phyloP scores from a whole-genome alignment of 306 rosid genomes.

The Abrus precatorius region DNA sequence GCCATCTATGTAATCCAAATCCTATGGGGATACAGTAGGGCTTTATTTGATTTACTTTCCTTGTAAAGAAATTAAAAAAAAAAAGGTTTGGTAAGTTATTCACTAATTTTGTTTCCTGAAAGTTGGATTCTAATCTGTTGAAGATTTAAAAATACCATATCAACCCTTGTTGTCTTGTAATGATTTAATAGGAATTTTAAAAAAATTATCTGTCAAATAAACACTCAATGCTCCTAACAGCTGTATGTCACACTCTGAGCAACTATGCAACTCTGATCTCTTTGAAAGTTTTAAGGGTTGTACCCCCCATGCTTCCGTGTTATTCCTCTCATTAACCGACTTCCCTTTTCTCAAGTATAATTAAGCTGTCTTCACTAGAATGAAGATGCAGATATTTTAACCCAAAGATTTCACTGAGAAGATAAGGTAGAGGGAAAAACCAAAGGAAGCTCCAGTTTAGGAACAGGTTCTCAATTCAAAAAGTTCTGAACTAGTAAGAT shows the following conservation, averaged over 20 bases:
- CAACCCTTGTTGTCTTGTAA: neutral
- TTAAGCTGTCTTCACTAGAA: neutral
- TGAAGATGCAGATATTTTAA: slow-evolving; percentile 15
- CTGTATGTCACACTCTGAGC: slow-evolving; percentile 3
- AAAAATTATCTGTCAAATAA: neutral
- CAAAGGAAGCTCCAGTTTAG: neutral
- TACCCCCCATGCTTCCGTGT: neutral
- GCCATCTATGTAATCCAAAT: neutral
- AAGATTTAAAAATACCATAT: neutral
- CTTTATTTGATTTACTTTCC: neutral
- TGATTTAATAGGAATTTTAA: neutral
- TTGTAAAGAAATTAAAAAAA: neutral
- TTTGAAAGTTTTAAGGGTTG: neutral
- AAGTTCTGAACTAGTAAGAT: neutral
- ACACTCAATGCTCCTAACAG: neutral
- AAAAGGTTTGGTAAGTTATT: neutral
- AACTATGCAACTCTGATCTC: neutral
- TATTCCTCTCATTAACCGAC: neutral
- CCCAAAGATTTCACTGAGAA: slow-evolving; percentile 9
- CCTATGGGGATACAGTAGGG: neutral
- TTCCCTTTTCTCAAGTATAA: neutral
- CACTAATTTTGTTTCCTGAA: neutral
- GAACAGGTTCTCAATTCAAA: slow-evolving; percentile 9
- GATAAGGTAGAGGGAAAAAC: neutral
- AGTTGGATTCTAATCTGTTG: neutral